Evolutionary conservation across 495 filamentous ascomycete species (phyloP).

Genomic region (Staphylotrichum tortipilum): DNA sequence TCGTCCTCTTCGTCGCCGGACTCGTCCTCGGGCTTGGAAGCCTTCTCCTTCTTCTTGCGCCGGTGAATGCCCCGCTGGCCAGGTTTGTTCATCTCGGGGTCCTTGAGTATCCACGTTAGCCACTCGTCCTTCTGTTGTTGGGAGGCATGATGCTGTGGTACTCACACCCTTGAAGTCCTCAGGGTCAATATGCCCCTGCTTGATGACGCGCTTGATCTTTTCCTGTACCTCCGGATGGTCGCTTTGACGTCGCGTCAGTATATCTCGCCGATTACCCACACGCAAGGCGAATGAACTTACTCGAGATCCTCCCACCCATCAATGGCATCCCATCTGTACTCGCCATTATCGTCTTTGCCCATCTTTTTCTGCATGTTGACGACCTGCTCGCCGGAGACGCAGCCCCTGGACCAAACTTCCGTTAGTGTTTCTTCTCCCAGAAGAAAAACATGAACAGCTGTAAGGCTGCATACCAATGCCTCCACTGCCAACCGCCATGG

Average conservation of each 20-base stretch:
- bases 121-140: neutral
- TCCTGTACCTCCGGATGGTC: slow-evolving; percentile 43
- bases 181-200: slow-evolving; percentile 63
- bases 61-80: slow-evolving; percentile 53
- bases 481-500: slow-evolving; percentile 50
- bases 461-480: slow-evolving; percentile 60
- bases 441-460: neutral
- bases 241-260: slow-evolving; percentile 8
- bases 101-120: slow-evolving; percentile 37
- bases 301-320: slow-evolving; percentile 69
- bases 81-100: slow-evolving; percentile 58
- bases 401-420: slow-evolving; percentile 51
- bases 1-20: slow-evolving; percentile 19
- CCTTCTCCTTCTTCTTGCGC: slow-evolving; percentile 24
- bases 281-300: slow-evolving; percentile 13
- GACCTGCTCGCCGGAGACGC: slow-evolving; percentile 59
- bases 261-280: neutral
- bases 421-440: neutral
- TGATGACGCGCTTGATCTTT: slow-evolving; percentile 54
- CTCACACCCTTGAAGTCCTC: slow-evolving; percentile 74
- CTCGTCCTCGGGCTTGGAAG: slow-evolving; percentile 17
- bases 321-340: slow-evolving; percentile 38
- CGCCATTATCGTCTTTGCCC: slow-evolving; percentile 22
- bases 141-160: neutral
- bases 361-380: slow-evolving; percentile 44